Conservation (phyloP, 1,139 yeast species). For the Casaregolazyma suthepensis region DNA sequence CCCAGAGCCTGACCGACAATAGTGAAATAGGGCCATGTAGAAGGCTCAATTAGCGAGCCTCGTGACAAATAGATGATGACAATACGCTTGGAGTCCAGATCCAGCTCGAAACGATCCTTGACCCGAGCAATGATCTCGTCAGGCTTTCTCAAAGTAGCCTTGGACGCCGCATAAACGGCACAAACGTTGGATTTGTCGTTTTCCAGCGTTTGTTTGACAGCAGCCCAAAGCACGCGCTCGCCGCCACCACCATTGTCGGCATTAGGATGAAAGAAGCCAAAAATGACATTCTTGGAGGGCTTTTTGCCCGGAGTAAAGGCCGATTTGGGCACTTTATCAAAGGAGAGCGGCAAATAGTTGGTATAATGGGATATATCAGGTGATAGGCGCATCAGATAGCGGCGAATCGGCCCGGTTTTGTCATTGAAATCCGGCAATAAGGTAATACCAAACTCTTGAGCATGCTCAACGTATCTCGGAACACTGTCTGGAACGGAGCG, state of each 20-base stretch:
- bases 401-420: conserved; percentile 39
- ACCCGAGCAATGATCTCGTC: conserved; percentile 54
- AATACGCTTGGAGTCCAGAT: conserved; percentile 48
- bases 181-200: conserved; percentile 51
- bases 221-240: conserved; percentile 94
- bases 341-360: conserved; percentile 19
- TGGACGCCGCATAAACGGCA: conserved; percentile 71
- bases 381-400: conserved; percentile 50
- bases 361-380: conserved; percentile 43
- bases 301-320: conserved; percentile 16
- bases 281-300: conserved; percentile 36
- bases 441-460: conserved; percentile 26
- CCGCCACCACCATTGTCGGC: conserved; percentile 99
- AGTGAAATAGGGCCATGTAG: conserved; percentile 74
- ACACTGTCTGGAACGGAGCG: neutral
- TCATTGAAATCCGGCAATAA: conserved; percentile 21
- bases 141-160: conserved; percentile 24
- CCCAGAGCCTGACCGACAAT: conserved; percentile 86
- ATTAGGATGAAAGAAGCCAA: conserved; percentile 92
- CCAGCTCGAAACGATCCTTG: conserved; percentile 56
- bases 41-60: conserved; percentile 60
- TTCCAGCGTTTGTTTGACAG: conserved; percentile 64
- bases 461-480: conserved; percentile 23
- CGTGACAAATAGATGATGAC: conserved; percentile 65
- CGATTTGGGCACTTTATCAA: conserved; percentile 19